Conservation (phyloP, 208 protist species). For the Sergeia podlipaevii region DNA sequence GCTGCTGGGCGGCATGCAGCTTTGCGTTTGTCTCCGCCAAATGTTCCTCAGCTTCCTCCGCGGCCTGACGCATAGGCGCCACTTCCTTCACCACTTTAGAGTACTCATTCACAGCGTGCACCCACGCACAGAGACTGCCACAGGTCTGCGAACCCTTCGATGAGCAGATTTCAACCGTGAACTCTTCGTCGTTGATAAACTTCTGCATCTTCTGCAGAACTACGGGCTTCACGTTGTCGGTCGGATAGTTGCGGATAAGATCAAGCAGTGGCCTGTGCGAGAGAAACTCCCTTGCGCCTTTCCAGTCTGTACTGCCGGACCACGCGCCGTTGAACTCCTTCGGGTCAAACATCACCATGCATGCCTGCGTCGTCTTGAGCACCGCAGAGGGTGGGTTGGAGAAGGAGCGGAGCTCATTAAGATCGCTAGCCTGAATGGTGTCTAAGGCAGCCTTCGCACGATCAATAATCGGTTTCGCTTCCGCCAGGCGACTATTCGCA, state of each 20-base stretch:
- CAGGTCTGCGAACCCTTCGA: constrained; percentile 92
- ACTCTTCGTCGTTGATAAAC: constrained; percentile 94
- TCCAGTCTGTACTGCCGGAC: constrained; percentile 90
- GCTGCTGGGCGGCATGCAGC: constrained; percentile 83
- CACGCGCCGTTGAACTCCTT: constrained; percentile 86
- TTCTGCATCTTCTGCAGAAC: constrained; percentile 91
- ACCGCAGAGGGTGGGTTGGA: constrained; percentile 94
- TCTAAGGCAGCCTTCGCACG: constrained; percentile 92
- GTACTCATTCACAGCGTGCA: constrained; percentile 95
- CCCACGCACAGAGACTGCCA: constrained; percentile 95
- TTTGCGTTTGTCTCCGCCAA: constrained; percentile 87
- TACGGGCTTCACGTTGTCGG: constrained; percentile 92
- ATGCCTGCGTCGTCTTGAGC: constrained; percentile 94
- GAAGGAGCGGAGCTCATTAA: constrained; percentile 95
- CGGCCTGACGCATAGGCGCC: constrained; percentile 91
- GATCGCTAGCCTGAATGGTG: constrained; percentile 91
- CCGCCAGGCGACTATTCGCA: constrained; percentile 89
- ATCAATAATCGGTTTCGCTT: constrained; percentile 94
- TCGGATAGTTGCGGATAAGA: constrained; percentile 93
- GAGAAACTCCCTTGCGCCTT: constrained; percentile 89
- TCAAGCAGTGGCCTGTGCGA: constrained; percentile 92
- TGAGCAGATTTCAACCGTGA: constrained; percentile 92
- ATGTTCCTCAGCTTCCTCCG: constrained; percentile 88
- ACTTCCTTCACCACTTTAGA: constrained; percentile 95
- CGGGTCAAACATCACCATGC: constrained; percentile 95